Evolutionary conservation across 208 protist species (phyloP).

Genomic region (Trypanosoma lewisi): DNA sequence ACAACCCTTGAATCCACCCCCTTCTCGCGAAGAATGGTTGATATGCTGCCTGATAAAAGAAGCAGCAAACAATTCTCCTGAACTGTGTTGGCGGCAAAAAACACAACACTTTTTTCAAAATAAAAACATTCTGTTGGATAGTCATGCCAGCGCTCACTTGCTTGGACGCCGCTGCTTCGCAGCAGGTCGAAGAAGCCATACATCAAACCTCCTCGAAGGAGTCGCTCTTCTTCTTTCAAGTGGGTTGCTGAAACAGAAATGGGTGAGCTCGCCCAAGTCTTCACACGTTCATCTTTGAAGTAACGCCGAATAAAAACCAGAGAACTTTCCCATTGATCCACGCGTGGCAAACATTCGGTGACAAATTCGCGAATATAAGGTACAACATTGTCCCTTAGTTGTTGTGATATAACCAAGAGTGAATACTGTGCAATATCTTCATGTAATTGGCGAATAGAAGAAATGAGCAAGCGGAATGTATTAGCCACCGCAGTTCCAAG

Average conservation of each 20-base stretch:
- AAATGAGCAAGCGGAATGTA: slow-evolving; percentile 67
- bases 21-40: slow-evolving; percentile 54
- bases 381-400: slow-evolving; percentile 63
- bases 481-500: slow-evolving; percentile 63
- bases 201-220: slow-evolving; percentile 56
- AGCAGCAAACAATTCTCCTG: slow-evolving; percentile 72
- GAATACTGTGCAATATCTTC: slow-evolving; percentile 69
- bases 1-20: slow-evolving; percentile 34
- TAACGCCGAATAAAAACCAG: slow-evolving; percentile 54
- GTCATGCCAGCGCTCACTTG: slow-evolving; percentile 60
- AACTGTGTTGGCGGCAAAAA: slow-evolving; percentile 75
- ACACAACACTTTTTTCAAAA: slow-evolving; percentile 78
- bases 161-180: slow-evolving; percentile 44
- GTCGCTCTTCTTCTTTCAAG: slow-evolving; percentile 41
- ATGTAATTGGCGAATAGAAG: slow-evolving; percentile 51
- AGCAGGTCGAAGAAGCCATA: slow-evolving; percentile 60
- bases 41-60: slow-evolving; percentile 66
- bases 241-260: slow-evolving; percentile 35
- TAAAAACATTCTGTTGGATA: slow-evolving; percentile 73
- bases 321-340: slow-evolving; percentile 53
- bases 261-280: slow-evolving; percentile 33
- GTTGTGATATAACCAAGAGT: slow-evolving; percentile 46
- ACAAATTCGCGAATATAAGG: slow-evolving; percentile 77
- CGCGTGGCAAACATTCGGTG: slow-evolving; percentile 44
- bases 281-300: slow-evolving; percentile 40